Evolutionary conservation across 2,329 filamentous ascomycete genomes (phyloP).

Genomic region (Biscogniauxia marginata): DNA sequence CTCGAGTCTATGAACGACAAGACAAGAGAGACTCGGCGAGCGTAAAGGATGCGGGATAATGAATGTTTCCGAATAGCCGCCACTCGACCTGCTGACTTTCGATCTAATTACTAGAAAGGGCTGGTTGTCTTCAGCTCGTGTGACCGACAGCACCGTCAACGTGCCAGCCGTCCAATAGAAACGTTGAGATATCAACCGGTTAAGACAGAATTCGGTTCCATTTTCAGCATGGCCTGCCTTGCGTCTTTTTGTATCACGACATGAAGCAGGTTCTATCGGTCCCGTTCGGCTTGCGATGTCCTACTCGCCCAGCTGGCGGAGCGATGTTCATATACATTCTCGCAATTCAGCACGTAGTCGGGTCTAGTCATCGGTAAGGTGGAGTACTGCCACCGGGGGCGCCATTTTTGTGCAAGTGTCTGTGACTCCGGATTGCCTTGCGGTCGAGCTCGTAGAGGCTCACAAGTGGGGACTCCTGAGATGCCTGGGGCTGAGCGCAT

Average conservation of each 20-base stretch:
- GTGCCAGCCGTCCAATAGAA: not conserved
- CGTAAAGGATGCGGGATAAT: too few species aligned
- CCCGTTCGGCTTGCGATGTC: not conserved
- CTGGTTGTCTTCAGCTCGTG: not conserved
- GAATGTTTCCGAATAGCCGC: not conserved
- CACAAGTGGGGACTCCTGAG: slow-evolving; percentile 21
- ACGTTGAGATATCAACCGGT: not conserved
- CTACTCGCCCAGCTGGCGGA: too few species aligned
- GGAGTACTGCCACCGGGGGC: not conserved
- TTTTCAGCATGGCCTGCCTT: not conserved
- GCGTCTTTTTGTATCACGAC: not conserved
- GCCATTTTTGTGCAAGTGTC: not conserved
- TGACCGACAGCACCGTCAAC: not conserved
- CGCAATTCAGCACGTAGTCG: not conserved
- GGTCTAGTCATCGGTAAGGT: slow-evolving; percentile 1
- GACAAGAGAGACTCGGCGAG: not conserved
- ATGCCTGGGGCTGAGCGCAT: slow-evolving; percentile 24
- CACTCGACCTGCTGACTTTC: not conserved
- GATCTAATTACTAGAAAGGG: not conserved
- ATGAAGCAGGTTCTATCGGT: not conserved
- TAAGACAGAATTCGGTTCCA: not conserved
- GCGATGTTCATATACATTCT: not conserved
- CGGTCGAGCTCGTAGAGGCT: slow-evolving; percentile 19
- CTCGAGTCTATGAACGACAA: not conserved
- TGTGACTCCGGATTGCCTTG: slow-evolving; percentile 15